These are phyloP conservation scores for Salisapilia sapeloensis DNA, from an alignment of 352 stramenopile species.

Conservation along the genomic window DNA sequence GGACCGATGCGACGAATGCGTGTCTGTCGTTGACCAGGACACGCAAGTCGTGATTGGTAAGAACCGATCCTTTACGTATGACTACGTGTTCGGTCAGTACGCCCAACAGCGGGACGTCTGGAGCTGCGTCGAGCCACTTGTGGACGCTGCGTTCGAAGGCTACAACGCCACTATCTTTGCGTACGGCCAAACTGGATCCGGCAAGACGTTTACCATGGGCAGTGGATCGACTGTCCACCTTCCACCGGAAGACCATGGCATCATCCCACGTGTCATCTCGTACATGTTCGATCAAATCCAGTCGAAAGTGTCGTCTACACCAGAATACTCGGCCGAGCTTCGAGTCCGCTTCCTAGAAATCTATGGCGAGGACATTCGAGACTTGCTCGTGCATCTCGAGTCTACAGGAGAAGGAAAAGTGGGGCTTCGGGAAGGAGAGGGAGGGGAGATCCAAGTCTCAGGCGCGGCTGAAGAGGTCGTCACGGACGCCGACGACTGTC, in stretches of 20 bases:
- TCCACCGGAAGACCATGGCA: conserved; percentile 62
- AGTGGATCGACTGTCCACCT: conserved; percentile 72
- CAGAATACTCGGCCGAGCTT: conserved; percentile 47
- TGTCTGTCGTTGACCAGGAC: conserved; percentile 68
- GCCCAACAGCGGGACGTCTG: conserved; percentile 76
- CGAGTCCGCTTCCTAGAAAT: conserved; percentile 84
- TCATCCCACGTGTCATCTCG: conserved; percentile 74
- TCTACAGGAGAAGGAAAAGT: too few species aligned
- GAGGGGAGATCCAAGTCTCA: conserved; percentile 62
- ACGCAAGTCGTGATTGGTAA: conserved; percentile 78
- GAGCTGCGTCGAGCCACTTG: conserved; percentile 63
- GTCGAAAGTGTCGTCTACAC: conserved; percentile 26
- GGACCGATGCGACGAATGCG: conserved; percentile 75
- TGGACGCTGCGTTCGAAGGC: conserved; percentile 68
- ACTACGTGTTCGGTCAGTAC: conserved; percentile 80
- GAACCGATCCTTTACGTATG: conserved; percentile 82
- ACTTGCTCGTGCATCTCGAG: conserved; percentile 79
- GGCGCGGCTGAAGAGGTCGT: conserved; percentile 68
- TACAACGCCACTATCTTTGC: conserved; percentile 86
- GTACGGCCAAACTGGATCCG: conserved; percentile 75
- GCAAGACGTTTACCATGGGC: conserved; percentile 83
- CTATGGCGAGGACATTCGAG: conserved; percentile 83
- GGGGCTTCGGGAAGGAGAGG: conserved; percentile 67
- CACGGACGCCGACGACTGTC: conserved; percentile 44
- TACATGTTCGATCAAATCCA: conserved; percentile 76